These are phyloP conservation scores for Onygenales sp. DNA, from an alignment of 2,329 filamentous ascomycete species.

Conservation along the genomic window DNA sequence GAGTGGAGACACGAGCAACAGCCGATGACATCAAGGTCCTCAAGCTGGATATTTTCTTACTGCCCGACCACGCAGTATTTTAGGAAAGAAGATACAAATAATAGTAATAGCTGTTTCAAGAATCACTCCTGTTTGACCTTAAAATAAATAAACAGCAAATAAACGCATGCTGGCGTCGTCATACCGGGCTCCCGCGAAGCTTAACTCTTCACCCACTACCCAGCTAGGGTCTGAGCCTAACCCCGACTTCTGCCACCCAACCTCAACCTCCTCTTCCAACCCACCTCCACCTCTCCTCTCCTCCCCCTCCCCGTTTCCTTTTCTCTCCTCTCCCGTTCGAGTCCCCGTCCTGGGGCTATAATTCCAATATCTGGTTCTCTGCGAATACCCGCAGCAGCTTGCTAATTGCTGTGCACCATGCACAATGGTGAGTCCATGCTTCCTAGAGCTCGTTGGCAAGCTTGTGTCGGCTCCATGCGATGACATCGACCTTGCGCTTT, in stretches of 20 bases:
- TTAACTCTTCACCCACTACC: no score
- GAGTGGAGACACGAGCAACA: no score
- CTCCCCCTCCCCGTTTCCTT: background rate
- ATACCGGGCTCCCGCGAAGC: no score
- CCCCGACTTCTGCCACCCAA: background rate
- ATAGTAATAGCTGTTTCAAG: no score
- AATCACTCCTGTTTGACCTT: no score
- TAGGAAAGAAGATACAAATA: no score
- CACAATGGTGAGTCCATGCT: slow-evolving; percentile 25
- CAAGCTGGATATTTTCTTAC: no score
- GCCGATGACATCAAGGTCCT: no score
- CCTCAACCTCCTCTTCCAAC: background rate
- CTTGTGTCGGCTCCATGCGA: background rate
- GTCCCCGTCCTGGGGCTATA: background rate
- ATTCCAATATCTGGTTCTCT: slow-evolving; percentile 4
- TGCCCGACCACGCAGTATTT: no score
- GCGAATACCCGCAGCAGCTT: slow-evolving; percentile 17
- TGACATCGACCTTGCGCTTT: background rate
- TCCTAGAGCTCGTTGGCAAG: background rate
- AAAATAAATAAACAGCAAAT: no score
- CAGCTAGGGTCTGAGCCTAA: no score
- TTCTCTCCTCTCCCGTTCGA: background rate
- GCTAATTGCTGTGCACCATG: slow-evolving; percentile 14
- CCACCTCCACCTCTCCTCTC: background rate
- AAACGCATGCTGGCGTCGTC: no score